A percentile compares a stretch with the other conserved stretches of the same genome.
phyloP scores from a whole-genome alignment of 2,329 filamentous ascomycete species.

The Dothiorella sarmentorum region DNA sequence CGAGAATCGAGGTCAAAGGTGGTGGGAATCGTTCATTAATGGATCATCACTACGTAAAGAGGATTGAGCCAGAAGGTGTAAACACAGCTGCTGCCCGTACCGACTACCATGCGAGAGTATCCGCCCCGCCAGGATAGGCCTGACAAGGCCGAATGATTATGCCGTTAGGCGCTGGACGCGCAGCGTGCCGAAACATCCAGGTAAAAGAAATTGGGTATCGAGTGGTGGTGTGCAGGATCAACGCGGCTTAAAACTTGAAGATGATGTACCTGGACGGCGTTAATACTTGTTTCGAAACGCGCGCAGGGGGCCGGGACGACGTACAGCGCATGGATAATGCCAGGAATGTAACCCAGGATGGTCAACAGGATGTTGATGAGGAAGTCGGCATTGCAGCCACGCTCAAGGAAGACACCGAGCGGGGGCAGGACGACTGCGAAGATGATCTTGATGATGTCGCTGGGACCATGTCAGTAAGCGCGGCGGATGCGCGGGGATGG shows the following conservation, averaged over 20 bases:
- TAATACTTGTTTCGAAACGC: neutral
- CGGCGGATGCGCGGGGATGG: neutral
- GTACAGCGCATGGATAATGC: slow-evolving; percentile 88
- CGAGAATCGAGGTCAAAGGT: neutral
- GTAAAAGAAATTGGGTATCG: slow-evolving; percentile 34
- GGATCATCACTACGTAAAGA: slow-evolving; percentile 17
- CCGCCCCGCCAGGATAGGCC: slow-evolving; percentile 4
- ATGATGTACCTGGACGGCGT: slow-evolving; percentile 67
- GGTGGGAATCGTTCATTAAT: slow-evolving; percentile 9
- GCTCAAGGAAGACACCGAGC: slow-evolving; percentile 90
- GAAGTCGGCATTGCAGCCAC: slow-evolving; percentile 80
- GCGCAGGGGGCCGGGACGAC: slow-evolving; percentile 36
- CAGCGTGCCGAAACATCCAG: slow-evolving; percentile 10
- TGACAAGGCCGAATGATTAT: slow-evolving; percentile 16
- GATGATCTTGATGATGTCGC: slow-evolving; percentile 78
- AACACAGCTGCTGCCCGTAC: slow-evolving; percentile 8
- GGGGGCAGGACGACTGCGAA: slow-evolving; percentile 87
- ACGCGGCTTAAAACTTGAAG: slow-evolving; percentile 69
- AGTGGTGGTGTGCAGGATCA: slow-evolving; percentile 17
- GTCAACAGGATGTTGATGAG: slow-evolving; percentile 92
- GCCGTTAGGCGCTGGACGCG: slow-evolving; percentile 3
- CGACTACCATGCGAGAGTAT: slow-evolving; percentile 8
- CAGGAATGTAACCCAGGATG: slow-evolving; percentile 57
- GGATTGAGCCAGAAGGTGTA: slow-evolving; percentile 7
- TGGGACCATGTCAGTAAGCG: slow-evolving; percentile 30